Evolutionary conservation across 1,284 basidiomycete genomes (phyloP).

Genomic region (Athelia sp.): DNA sequence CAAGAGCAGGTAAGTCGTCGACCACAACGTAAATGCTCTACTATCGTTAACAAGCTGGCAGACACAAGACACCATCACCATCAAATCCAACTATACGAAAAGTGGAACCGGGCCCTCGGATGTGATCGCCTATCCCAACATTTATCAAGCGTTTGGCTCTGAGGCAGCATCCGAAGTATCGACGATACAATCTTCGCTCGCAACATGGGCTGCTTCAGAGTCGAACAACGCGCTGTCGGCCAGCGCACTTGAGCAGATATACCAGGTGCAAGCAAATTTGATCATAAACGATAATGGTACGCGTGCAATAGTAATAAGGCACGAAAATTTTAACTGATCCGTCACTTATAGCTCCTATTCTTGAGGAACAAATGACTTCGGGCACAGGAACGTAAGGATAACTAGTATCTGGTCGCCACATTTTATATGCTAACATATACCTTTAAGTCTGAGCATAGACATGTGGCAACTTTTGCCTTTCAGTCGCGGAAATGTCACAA

Average conservation of each 20-base stretch:
- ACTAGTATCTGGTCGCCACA: no score
- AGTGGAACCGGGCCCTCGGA: slow-evolving; percentile 36
- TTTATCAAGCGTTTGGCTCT: slow-evolving; percentile 39
- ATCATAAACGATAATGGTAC: slow-evolving; percentile 40
- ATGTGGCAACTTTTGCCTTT: slow-evolving; percentile 53
- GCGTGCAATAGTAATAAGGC: slow-evolving; percentile 4
- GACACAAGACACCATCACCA: slow-evolving; percentile 38
- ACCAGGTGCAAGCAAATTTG: slow-evolving; percentile 34
- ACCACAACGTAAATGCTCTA: neutral
- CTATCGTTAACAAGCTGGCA: slow-evolving; percentile 6
- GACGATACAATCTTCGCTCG: slow-evolving; percentile 27
- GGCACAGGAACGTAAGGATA: no score
- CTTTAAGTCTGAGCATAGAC: slow-evolving; percentile 38
- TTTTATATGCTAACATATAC: neutral
- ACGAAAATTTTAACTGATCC: no score
- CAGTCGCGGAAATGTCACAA: slow-evolving; percentile 44
- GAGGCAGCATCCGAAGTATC: slow-evolving; percentile 25
- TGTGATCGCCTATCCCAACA: slow-evolving; percentile 42
- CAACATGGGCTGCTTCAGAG: slow-evolving; percentile 36
- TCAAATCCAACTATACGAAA: slow-evolving; percentile 27
- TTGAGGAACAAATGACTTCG: slow-evolving; percentile 16
- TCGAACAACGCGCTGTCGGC: slow-evolving; percentile 31
- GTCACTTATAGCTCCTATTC: slow-evolving; percentile 35
- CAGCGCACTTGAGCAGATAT: slow-evolving; percentile 34
- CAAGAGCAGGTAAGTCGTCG: slow-evolving; percentile 34